Evolutionary conservation across 1,284 basidiomycete species (phyloP), one percentile per base, ranked within the genome.

Genomic region (Moesziomyces parantarcticus): DNA sequence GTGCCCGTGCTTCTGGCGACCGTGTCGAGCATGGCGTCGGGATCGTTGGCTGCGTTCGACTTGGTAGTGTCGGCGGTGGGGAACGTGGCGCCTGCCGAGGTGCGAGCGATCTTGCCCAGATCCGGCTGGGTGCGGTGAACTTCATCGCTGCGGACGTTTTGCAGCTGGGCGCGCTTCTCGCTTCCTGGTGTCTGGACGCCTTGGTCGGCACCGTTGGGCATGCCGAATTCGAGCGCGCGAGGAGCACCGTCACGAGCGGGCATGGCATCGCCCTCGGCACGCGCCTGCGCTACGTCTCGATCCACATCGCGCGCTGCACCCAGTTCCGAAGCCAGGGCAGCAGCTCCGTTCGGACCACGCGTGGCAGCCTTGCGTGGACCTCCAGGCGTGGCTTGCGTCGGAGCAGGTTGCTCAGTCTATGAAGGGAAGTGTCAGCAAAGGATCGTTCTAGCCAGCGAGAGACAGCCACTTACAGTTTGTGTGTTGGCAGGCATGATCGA

Each of bases 121-220:
- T 70, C 61, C 14, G 60, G 61, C 22, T 70, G 60, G 10, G 21
- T 40, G 39, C 63, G 53, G 54, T 50, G n/a, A n/a, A 74, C 49
- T 29, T 69, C 66, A 0, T 25, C 3, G 54, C 68, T 76, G 20
- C 69, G 50, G 25, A 46, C 42, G 20, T 18, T 0, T 34, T 76
- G 73, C 58, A 76, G 59, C 26, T 56, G 20, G n/a, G 61, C 56
- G 23, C 73, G 32, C 39, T 61, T 60, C 21, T 73, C 69, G 16
- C 45, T 23, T n/a, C 63, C 59, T 1, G 70, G 70, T 3, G 68
- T 67, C 18, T 55, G 47, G 23, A 68, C 48, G 20, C 68, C 69
- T 40, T 68, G 67, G 13, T 76, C 69, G 29, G 66, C 61, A 13
- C 73, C 69, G 55, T 68, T 76, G 44, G 61, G 63, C 55, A 63